A percentile compares a stretch with the other conserved stretches of the same genome.
phyloP scores from a whole-genome alignment of 257 asterid genomes.

The Coffea canephora region DNA sequence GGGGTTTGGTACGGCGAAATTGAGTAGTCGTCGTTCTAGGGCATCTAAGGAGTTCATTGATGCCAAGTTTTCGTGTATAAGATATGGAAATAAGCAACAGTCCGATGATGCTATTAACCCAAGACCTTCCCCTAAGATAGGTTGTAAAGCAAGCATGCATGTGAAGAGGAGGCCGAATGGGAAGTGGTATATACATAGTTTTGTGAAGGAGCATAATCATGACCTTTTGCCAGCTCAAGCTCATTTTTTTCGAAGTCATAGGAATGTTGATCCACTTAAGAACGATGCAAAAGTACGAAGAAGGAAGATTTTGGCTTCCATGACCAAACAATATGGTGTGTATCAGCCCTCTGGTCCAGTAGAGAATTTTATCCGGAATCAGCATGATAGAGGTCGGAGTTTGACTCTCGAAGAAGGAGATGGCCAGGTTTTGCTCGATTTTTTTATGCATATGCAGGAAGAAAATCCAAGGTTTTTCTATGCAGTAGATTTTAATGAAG shows the following conservation, averaged over 20 bases:
- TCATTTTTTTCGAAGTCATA: slow-evolving; percentile 86
- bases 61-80: slow-evolving; percentile 91
- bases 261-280: slow-evolving; percentile 48
- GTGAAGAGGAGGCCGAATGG: slow-evolving; percentile 71
- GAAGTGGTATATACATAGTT: slow-evolving; percentile 83
- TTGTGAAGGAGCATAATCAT: slow-evolving; percentile 85
- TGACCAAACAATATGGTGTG: slow-evolving; percentile 45
- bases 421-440: slow-evolving; percentile 68
- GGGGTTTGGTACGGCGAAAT: slow-evolving; percentile 91
- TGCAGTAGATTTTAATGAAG: slow-evolving; percentile 82
- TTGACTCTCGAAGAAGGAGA: slow-evolving; percentile 79
- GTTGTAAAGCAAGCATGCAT: slow-evolving; percentile 92
- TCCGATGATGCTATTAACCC: slow-evolving; percentile 93
- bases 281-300: slow-evolving; percentile 58
- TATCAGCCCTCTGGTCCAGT: slow-evolving; percentile 55
- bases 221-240: slow-evolving; percentile 89
- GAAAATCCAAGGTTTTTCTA: slow-evolving; percentile 75
- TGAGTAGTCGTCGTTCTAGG: slow-evolving; percentile 93
- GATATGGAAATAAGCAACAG: slow-evolving; percentile 93
- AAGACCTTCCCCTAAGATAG: slow-evolving; percentile 93
- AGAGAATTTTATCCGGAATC: slow-evolving; percentile 61
- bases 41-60: slow-evolving; percentile 89
- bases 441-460: slow-evolving; percentile 68
- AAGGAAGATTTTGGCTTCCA: slow-evolving; percentile 50
- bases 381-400: slow-evolving; percentile 78